Conservation (phyloP, 2,329 filamentous ascomycete genomes). For the Aspergillus quadricinctus region DNA sequence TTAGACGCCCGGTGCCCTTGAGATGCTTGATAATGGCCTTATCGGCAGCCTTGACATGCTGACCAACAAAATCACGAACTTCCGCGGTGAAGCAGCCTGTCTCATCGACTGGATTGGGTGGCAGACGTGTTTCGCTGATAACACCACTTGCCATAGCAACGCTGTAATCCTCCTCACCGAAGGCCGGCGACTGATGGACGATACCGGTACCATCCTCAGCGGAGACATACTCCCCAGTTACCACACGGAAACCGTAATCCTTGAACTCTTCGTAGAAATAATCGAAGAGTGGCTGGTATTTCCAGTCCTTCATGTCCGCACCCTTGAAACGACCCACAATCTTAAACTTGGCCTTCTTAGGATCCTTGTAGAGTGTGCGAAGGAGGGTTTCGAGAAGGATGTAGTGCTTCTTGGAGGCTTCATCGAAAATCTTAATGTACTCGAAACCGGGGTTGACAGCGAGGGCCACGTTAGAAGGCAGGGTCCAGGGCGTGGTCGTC, state of each 20-base stretch:
- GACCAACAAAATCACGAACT: constrained; percentile 75
- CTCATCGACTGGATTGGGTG: constrained; percentile 90
- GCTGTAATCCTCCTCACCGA: constrained; percentile 94
- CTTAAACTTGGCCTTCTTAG: constrained; percentile 91
- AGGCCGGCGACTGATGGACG: constrained; percentile 89
- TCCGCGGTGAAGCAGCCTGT: constrained; percentile 72
- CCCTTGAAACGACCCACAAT: constrained; percentile 75
- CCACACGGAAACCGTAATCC: constrained; percentile 73
- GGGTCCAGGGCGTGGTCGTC: constrained; percentile 86
- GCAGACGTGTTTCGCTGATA: constrained; percentile 68
- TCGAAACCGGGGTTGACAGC: constrained; percentile 79
- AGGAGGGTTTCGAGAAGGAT: constrained; percentile 79
- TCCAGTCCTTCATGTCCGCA: constrained; percentile 80
- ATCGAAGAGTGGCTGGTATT: constrained; percentile 81
- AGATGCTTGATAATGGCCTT: constrained; percentile 89
- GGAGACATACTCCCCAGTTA: constrained; percentile 83
- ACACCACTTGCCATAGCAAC: constrained; percentile 72
- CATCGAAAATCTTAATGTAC: constrained; percentile 81
- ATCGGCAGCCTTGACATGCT: constrained; percentile 88
- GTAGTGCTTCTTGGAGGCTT: constrained; percentile 76
- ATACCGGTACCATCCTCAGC: constrained; percentile 88
- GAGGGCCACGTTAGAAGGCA: constrained; percentile 75
- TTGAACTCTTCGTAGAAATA: constrained; percentile 90
- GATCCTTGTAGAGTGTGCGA: constrained; percentile 83
- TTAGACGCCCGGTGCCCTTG: constrained; percentile 68